Evolutionary conservation across 2,329 filamentous ascomycete species (phyloP).

Genomic region (Fusarium poae): DNA sequence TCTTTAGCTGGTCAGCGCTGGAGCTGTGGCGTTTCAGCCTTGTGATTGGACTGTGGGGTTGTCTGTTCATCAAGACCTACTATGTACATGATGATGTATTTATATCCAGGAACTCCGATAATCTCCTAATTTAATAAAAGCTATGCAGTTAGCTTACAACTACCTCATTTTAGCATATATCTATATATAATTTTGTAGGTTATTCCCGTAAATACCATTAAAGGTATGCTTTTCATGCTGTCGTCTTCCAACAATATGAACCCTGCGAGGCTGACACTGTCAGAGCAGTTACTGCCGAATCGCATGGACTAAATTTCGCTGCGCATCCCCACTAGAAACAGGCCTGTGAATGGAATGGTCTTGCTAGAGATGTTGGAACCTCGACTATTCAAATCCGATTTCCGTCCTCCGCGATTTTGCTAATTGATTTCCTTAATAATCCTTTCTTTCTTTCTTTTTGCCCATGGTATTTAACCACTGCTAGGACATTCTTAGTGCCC

Average conservation of each 20-base stretch:
- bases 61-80: not conserved
- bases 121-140: not conserved
- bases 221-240: not conserved
- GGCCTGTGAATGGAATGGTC: constrained; percentile 20
- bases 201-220: not conserved
- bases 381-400: constrained; percentile 12
- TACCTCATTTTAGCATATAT: not conserved
- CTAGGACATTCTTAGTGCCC: constrained; percentile 2
- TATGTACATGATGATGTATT: no score
- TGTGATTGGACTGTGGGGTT: constrained; percentile 44
- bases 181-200: not conserved
- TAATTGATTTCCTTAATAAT: not conserved
- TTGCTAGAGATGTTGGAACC: constrained; percentile 15
- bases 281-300: constrained; percentile 11
- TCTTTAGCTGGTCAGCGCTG: constrained; percentile 27
- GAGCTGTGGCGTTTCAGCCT: constrained; percentile 41
- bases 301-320: constrained; percentile 41
- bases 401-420: constrained; percentile 11
- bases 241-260: constrained; percentile 17
- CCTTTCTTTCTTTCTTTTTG: not conserved
- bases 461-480: constrained; percentile 1
- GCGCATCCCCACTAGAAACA: constrained; percentile 39
- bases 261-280: constrained; percentile 39
- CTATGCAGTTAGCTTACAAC: not conserved
- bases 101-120: not conserved